These are phyloP conservation scores for Aechmea fasciata DNA, from an alignment of 176 grass and related monocot genomes.

Conservation along the genomic window DNA sequence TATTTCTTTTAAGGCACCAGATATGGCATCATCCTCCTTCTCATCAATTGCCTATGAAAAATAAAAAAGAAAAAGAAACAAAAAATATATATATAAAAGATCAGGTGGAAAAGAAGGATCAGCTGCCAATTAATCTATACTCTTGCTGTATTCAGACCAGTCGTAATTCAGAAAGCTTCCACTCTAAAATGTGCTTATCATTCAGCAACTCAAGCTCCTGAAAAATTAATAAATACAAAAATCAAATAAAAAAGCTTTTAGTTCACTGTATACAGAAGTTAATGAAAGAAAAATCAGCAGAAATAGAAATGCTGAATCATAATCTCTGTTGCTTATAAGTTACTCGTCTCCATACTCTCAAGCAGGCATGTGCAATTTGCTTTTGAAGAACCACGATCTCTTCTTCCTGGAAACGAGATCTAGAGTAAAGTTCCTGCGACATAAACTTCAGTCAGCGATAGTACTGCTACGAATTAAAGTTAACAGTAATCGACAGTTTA, in stretches of 20 bases:
- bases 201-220: slow-evolving; percentile 72
- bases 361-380: slow-evolving; percentile 67
- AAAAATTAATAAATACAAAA: slow-evolving; percentile 17
- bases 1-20: slow-evolving; percentile 68
- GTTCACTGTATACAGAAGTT: neutral
- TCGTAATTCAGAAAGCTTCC: slow-evolving; percentile 75
- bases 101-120: slow-evolving; percentile 3
- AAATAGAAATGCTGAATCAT: slow-evolving; percentile 5
- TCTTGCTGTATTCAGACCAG: slow-evolving; percentile 44
- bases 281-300: neutral
- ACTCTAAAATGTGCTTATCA: slow-evolving; percentile 93
- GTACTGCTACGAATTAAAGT: slow-evolving; percentile 4
- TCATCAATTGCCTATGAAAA: slow-evolving; percentile 71
- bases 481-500: slow-evolving; percentile 9
- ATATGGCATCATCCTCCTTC: slow-evolving; percentile 83
- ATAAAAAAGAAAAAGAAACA: slow-evolving; percentile 11
- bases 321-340: slow-evolving; percentile 6
- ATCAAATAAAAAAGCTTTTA: slow-evolving; percentile 19
- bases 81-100: slow-evolving; percentile 22
- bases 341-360: slow-evolving; percentile 38
- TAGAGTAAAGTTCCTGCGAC: slow-evolving; percentile 61
- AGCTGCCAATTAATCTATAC: slow-evolving; percentile 5
- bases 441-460: slow-evolving; percentile 20
- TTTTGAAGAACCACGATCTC: slow-evolving; percentile 68
- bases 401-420: slow-evolving; percentile 70